Base-by-base conservation (phyloP, 1,284 basidiomycete genomes). In the Ustilago sp. region DNA sequence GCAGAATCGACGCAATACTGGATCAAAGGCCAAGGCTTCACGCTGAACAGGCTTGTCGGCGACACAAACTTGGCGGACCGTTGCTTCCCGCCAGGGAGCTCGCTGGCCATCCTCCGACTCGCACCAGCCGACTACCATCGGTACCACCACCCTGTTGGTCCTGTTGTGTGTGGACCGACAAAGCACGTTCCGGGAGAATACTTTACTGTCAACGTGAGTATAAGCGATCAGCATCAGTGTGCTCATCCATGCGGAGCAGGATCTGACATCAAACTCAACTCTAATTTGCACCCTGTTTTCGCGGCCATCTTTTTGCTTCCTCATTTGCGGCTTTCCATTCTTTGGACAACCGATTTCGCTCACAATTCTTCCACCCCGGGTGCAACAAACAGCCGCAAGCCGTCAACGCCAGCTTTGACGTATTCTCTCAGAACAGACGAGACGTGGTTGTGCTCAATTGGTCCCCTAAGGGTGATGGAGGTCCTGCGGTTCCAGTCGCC, bases 11-110 rank as follows among this genome's bases (percentile, higher is more conserved):
- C 94, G 2, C 88, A 89, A 38, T 88, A 98, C 6, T 99, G 97
- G 96, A 97, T 99, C 88, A 99, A 99, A 85, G 97, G 96, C 0
- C 91, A 94, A 38, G 94, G 97, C 79, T 98, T 98, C 85, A 92
- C 91, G 0, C 89, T 98, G 6, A 89, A 88, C 4, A 89, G 91
- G 3, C 88, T 99, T 36, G 89, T 99, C 0, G 95, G 95, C 0
- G 65, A 77, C 38, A 74, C 71, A 12, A 62, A 73, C 35, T 63
- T 74, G 93, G 88, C 90, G 11, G 77, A 74, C 38, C 62, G 74
- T 28, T 57, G 63, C 50, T 76, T 82, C 63, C 68, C 70, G n/a
- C 74, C 77, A 6, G 75, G 75, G 59, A 77, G 75, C 67, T 77
- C 75, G 35, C 79, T 93, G 1, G 91, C 91, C 2, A 90, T 91